Conservation (phyloP, 805 yeast species). For the Saccharomycopsis javanensis region DNA sequence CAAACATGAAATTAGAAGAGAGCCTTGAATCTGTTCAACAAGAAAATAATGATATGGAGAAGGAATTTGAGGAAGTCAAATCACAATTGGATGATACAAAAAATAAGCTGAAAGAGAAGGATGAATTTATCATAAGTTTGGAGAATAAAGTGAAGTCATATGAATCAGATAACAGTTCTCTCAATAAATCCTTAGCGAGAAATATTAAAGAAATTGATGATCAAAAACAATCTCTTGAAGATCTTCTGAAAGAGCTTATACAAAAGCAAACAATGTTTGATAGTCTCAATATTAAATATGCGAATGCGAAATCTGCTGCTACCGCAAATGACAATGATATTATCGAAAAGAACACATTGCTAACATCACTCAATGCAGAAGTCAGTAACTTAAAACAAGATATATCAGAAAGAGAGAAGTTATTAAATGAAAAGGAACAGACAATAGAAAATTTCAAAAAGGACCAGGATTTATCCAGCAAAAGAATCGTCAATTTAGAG, state of each 20-base stretch:
- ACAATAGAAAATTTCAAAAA: neutral
- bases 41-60: neutral
- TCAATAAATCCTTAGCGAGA: neutral
- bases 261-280: constrained; percentile 4
- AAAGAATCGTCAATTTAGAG: neutral
- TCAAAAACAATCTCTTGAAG: neutral
- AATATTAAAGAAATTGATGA: neutral
- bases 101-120: neutral
- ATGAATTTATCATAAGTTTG: neutral
- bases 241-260: neutral
- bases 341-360: neutral
- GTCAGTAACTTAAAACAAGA: neutral
- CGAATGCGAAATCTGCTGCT: neutral
- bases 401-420: neutral
- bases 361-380: neutral
- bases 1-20: constrained; percentile 20
- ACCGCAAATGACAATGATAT: neutral
- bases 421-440: neutral
- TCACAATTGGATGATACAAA: neutral
- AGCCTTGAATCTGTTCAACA: constrained; percentile 15
- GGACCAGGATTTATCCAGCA: no score
- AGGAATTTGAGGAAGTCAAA: neutral
- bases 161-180: neutral
- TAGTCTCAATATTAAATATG: neutral
- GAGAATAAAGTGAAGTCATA: neutral